Percentiles rank a stretch among this genome's conserved stretches.
Evolutionary conservation across 148 eudicot genomes (phyloP).

Genomic region (Camellia granthamiana): DNA sequence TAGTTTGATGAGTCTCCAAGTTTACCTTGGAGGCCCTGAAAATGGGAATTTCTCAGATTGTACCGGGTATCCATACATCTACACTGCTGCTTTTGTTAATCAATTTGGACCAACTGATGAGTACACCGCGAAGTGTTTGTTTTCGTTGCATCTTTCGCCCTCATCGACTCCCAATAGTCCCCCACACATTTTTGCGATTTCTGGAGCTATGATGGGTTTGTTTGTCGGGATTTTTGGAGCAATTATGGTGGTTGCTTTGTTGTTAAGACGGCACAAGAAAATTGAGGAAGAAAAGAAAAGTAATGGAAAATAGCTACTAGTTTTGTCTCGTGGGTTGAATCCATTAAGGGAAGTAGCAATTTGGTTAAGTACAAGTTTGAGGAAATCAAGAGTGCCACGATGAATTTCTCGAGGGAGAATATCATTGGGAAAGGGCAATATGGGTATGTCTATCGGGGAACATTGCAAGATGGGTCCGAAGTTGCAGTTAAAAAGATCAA

Average conservation of each 20-base stretch:
- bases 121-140: not conserved
- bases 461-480: not conserved
- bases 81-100: too few species aligned
- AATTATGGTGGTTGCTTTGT: too few species aligned
- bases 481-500: constrained; percentile 5
- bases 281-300: too few species aligned
- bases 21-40: too few species aligned
- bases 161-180: not conserved
- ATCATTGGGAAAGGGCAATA: constrained; percentile 1
- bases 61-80: too few species aligned
- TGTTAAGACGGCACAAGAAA: too few species aligned
- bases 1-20: too few species aligned
- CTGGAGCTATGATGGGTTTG: not conserved
- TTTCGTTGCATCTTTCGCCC: not conserved
- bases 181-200: not conserved
- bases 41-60: too few species aligned
- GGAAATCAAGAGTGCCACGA: not conserved
- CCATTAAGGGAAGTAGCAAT: not conserved
- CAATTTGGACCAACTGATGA: too few species aligned
- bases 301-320: too few species aligned
- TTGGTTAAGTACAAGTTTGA: not conserved
- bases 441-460: not conserved
- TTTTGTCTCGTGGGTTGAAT: too few species aligned
- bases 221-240: too few species aligned
- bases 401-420: not conserved